These are phyloP conservation scores for Phlyctochytrium planicorne DNA, from an alignment of 192 early-diverging fungal species.

Conservation along the genomic window DNA sequence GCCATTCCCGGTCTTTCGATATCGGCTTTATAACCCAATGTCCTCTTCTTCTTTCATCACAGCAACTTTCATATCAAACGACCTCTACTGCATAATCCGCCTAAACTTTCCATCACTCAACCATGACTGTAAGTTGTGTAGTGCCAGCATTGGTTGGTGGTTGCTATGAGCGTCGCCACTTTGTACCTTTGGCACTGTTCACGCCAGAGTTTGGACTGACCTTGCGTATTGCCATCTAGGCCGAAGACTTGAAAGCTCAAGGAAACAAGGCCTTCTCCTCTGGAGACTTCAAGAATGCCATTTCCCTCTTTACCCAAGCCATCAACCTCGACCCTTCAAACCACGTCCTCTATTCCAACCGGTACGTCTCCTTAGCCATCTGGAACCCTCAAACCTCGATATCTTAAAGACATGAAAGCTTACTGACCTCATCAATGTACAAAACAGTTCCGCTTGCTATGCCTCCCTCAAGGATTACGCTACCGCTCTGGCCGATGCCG, in stretches of 20 bases:
- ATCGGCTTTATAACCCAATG: too few relatives aligned
- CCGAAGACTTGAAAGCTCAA: slow-evolving; percentile 70
- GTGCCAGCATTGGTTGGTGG: too few relatives aligned
- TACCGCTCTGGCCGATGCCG: slow-evolving; percentile 78
- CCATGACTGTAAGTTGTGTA: too few relatives aligned
- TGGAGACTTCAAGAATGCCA: slow-evolving; percentile 73
- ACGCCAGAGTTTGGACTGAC: too few relatives aligned
- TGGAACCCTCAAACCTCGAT: background rate
- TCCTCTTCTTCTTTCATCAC: too few relatives aligned
- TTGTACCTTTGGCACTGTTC: too few relatives aligned
- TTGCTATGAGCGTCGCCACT: too few relatives aligned
- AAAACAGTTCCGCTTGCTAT: slow-evolving; percentile 73
- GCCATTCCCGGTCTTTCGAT: too few relatives aligned
- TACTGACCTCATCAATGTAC: background rate
- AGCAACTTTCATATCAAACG: too few relatives aligned
- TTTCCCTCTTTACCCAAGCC: slow-evolving; percentile 77
- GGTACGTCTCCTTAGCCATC: slow-evolving; percentile 26
- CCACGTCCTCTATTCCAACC: slow-evolving; percentile 91
- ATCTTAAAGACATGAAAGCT: background rate
- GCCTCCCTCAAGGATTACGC: slow-evolving; percentile 75
- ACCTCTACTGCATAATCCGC: too few relatives aligned
- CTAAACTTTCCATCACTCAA: too few relatives aligned
- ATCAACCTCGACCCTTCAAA: slow-evolving; percentile 83
- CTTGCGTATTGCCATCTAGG: slow-evolving; percentile 18
- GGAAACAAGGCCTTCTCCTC: slow-evolving; percentile 87